Evolutionary conservation across 106 monocot species (phyloP), one percentile per base, ranked within the genome.

Genomic region (Dendrobium nobile): DNA sequence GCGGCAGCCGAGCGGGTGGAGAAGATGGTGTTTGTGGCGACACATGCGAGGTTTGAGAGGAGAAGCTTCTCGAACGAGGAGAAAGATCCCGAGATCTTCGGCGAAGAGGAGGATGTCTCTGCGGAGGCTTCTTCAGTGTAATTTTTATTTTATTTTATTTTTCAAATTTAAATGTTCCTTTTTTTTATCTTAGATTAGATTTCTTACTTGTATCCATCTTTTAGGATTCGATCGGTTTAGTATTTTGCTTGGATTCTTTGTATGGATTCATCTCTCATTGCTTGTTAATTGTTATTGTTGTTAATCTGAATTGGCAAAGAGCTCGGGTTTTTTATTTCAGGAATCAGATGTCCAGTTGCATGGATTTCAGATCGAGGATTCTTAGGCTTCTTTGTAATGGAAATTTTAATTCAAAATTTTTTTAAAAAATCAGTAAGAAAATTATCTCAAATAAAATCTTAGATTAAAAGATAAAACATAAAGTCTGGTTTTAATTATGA

Each of bases 1-100:
- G 83, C 79, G 4, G 86, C 78, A 17, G 80, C 85, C 77, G 87
- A 91, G 54, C 74, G 86, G 45, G 92, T 88, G 15, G 91, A 95
- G 70, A 95, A 93, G 85, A 81, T 98, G 86, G 82, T 95, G 3
- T 98, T 92, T 40, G 80, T 98, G 5, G 88, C 91, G 7, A 95
- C 95, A 1, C 86, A 95, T 59, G 84, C 95, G 0, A 95, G 87
- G 84, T 79, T 98, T 0, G 95, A 91, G 75, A 80, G 92, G 86
- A 80, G 87, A 77, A 88, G 91, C 15, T 88, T 98, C 81, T 91
- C 82, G 2, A 82, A 75, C 17, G 94, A 98, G 72, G 97, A 94
- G 78, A 91, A 93, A 67, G 88, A 93, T 77, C 92, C 73, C 19
- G 95, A 90, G 13, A 90, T 88, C 64, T 87, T 91, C 41, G 85